A percentile compares a stretch with the other conserved stretches of the same genome.
phyloP scores from a whole-genome alignment of 768 basidiomycete species.

The Tylopilus felleus region DNA sequence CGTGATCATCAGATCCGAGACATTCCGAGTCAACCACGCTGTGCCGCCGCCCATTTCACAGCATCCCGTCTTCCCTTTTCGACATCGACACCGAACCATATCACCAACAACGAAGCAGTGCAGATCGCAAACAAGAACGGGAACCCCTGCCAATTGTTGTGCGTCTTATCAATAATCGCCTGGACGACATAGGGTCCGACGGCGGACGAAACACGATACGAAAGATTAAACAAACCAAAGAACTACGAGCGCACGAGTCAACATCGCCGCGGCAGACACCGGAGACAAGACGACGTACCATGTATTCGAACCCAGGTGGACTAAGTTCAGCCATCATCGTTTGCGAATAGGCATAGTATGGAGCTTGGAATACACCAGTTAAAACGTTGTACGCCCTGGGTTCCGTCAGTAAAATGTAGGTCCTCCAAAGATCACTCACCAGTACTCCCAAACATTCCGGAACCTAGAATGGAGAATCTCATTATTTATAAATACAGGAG shows the following conservation, averaged over 20 bases:
- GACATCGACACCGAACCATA: slow-evolving; percentile 74
- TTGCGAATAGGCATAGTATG: slow-evolving; percentile 83
- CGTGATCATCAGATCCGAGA: neutral
- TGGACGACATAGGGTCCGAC: slow-evolving; percentile 85
- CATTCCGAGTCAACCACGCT: slow-evolving; percentile 20
- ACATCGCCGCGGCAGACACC: neutral
- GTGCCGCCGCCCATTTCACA: slow-evolving; percentile 47
- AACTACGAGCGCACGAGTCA: slow-evolving; percentile 43
- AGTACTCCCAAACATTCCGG: slow-evolving; percentile 86
- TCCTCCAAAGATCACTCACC: slow-evolving; percentile 40
- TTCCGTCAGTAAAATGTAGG: neutral
- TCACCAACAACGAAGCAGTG: slow-evolving; percentile 58
- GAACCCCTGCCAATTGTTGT: slow-evolving; percentile 81
- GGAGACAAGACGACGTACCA: slow-evolving; percentile 34
- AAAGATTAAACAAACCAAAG: slow-evolving; percentile 84
- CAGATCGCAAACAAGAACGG: slow-evolving; percentile 81
- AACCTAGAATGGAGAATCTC: slow-evolving; percentile 39
- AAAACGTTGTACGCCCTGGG: slow-evolving; percentile 74
- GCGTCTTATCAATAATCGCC: slow-evolving; percentile 69
- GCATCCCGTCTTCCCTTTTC: slow-evolving; percentile 62
- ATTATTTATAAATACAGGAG: neutral
- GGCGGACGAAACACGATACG: slow-evolving; percentile 82
- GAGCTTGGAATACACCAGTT: slow-evolving; percentile 80
- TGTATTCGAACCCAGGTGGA: slow-evolving; percentile 85
- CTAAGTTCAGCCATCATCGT: slow-evolving; percentile 89